Evolutionary conservation across 1,284 basidiomycete species (phyloP).

Genomic region (Cutaneotrichosporon sp.): DNA sequence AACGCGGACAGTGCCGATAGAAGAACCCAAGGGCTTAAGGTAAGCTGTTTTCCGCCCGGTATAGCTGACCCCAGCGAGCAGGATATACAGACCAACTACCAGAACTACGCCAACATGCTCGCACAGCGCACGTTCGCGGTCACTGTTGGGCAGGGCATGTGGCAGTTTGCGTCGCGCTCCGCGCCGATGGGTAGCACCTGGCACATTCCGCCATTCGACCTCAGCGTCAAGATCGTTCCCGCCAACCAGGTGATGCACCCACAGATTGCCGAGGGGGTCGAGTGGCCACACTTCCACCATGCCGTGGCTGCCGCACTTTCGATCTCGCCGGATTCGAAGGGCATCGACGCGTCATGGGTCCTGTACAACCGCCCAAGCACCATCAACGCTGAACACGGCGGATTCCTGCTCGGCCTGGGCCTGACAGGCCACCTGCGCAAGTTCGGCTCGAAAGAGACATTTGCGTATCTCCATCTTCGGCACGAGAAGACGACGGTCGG

Average conservation of each 20-base stretch:
- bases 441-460: conserved; percentile 77
- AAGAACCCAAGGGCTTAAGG: conserved; percentile 71
- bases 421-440: conserved; percentile 83
- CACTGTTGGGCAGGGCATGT: conserved; percentile 80
- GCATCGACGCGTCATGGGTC: conserved; percentile 87
- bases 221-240: conserved; percentile 66
- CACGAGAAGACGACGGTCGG: conserved; percentile 94
- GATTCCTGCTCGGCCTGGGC: conserved; percentile 89
- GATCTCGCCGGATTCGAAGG: conserved; percentile 70
- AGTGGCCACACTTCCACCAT: conserved; percentile 97
- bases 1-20: conserved; percentile 64
- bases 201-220: conserved; percentile 75
- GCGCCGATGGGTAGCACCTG: conserved; percentile 73
- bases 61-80: conserved; percentile 28
- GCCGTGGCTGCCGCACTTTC: conserved; percentile 89
- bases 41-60: conserved; percentile 47
- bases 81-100: conserved; percentile 62
- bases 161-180: conserved; percentile 73
- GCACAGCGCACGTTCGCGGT: conserved; percentile 81
- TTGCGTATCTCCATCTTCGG: conserved; percentile 88
- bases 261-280: conserved; percentile 67
- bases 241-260: conserved; percentile 55
- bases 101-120: conserved; percentile 71
- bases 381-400: conserved; percentile 86
- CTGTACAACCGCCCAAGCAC: conserved; percentile 86